phyloP scores from a whole-genome alignment of 2,329 filamentous ascomycete genomes.

The Phaeomoniella chlamydospora region DNA sequence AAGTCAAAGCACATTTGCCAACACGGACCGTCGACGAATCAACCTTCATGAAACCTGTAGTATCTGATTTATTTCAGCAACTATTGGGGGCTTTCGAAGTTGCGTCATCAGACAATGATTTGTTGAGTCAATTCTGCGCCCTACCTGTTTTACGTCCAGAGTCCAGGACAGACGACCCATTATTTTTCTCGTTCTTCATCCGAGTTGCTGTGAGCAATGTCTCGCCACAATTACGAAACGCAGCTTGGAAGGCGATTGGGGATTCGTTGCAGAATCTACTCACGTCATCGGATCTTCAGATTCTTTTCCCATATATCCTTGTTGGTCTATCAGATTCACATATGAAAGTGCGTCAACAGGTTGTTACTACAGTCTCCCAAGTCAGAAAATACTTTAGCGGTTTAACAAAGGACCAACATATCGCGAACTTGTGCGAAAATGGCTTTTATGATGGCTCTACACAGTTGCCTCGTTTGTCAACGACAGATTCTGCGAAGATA shows the following conservation, averaged over 20 bases:
- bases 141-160: slow-evolving; percentile 39
- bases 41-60: slow-evolving; percentile 20
- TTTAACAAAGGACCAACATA: background rate
- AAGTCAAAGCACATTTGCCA: slow-evolving; percentile 7
- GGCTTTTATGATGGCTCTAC: background rate
- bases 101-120: slow-evolving; percentile 15
- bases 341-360: slow-evolving; percentile 25
- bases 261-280: slow-evolving; percentile 9
- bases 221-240: slow-evolving; percentile 52
- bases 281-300: slow-evolving; percentile 52
- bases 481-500: slow-evolving; percentile 44
- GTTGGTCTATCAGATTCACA: slow-evolving; percentile 58
- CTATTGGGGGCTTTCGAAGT: slow-evolving; percentile 22
- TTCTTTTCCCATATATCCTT: slow-evolving; percentile 68
- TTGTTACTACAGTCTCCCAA: background rate
- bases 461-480: slow-evolving; percentile 13
- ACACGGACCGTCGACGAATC: slow-evolving; percentile 14
- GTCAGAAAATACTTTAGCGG: background rate
- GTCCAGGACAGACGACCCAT: slow-evolving; percentile 42
- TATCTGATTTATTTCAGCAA: slow-evolving; percentile 18
- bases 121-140: slow-evolving; percentile 38
- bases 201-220: slow-evolving; percentile 60
- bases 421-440: background rate
- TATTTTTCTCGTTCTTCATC: slow-evolving; percentile 63
- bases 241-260: slow-evolving; percentile 40